Conservation (phyloP, 768 basidiomycete species). For the Sarcomyxa edulis region DNA sequence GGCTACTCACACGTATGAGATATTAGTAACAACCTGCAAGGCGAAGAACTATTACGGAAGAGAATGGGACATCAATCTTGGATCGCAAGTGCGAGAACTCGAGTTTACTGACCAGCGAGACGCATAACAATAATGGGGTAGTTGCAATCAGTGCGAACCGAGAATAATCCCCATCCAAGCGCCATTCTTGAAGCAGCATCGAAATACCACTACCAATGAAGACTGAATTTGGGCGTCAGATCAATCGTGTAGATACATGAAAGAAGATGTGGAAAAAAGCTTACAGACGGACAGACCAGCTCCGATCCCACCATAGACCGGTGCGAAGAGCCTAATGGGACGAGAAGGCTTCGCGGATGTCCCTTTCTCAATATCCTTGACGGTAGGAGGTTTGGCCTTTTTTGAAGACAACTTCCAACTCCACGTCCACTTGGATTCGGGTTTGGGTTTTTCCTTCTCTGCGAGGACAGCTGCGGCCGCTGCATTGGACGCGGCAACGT, state of each 20-base stretch:
- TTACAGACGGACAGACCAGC: constrained; percentile 62
- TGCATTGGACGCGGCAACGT: constrained; percentile 23
- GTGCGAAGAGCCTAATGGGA: constrained; percentile 61
- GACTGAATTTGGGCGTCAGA: constrained; percentile 32
- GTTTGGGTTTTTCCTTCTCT: constrained; percentile 21
- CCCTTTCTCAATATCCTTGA: constrained; percentile 49
- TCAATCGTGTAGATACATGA: constrained; percentile 3
- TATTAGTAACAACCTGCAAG: constrained; percentile 58
- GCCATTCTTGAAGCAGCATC: constrained; percentile 59
- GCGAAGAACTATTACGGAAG: constrained; percentile 57
- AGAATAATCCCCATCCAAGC: constrained; percentile 54
- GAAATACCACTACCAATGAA: constrained; percentile 61
- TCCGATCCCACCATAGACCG: constrained; percentile 68
- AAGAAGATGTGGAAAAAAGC: constrained; percentile 14
- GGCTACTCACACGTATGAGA: constrained; percentile 56
- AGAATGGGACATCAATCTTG: neutral
- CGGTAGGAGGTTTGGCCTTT: constrained; percentile 19
- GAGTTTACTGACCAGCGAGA: constrained; percentile 54
- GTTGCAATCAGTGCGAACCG: constrained; percentile 67
- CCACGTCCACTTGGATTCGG: constrained; percentile 27
- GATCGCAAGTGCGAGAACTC: neutral
- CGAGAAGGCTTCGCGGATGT: constrained; percentile 26
- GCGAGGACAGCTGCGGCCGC: constrained; percentile 25
- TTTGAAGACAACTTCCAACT: constrained; percentile 41
- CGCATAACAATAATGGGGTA: constrained; percentile 68